Evolutionary conservation across 1,139 yeast genomes (phyloP), one percentile per base, ranked within the genome.

Genomic region (Zygoascus sp.): DNA sequence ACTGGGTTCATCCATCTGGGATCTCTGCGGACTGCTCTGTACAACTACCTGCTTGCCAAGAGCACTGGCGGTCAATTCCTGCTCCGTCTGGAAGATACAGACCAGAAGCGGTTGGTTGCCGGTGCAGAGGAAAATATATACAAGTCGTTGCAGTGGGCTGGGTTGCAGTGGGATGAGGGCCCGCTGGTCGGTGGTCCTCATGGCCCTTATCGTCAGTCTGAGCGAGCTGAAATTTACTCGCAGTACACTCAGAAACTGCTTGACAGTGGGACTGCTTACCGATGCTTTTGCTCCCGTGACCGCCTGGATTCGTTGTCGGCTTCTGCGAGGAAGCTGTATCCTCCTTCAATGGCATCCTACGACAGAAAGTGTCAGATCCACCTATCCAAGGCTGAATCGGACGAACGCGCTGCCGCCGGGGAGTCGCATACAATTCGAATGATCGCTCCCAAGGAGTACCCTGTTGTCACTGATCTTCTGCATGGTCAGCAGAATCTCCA

Each of bases 1-100:
- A 92, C 99, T 0, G 99, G 99, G 0, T 78, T 77, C 53, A 72
- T 94, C 32, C 99, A 92, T 63, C 65, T 94, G 49, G 99, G 99
- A 0, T 89, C 97, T 0, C 65, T 94, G 43, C 70, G 99, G 61
- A 92, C 99, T 0, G 97, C 98, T 0, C 65, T 92, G 23, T 94
- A 88, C 67, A 94, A 92, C 63, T 92, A 83, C 59, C 65, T 92
- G 25, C 68, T 87, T 21, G 97, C 98, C 0, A 79, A 73, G 56
- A 76, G 77, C 49, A 87, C 96, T 0, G 79, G 80, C 0, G 98
- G 98, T 0, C 77, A 79, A 56, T 94, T 92, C 58, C 55, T 94
- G 3, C 65, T 92, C 17, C 74, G 99, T 39, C 66, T 92, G 16
- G 99, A 92, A 62, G 98, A 92, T 58, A 92, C 99, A 0, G 99